A percentile compares a stretch with the other conserved stretches of the same genome.
Conservation (phyloP, 2,329 filamentous ascomycete genomes). For the Zopfia rhizophila region DNA sequence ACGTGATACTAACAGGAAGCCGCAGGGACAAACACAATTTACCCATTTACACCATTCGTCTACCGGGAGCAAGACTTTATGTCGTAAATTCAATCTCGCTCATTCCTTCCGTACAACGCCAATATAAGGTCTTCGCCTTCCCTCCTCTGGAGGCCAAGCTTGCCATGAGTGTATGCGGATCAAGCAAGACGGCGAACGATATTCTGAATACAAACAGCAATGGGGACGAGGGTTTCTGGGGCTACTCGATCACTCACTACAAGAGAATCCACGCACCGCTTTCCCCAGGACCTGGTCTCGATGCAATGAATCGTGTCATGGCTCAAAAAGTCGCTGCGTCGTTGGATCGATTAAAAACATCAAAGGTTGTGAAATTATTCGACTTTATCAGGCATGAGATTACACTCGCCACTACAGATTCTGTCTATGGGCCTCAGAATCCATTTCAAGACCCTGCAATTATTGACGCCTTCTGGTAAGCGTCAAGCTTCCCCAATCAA, state of each 20-base stretch:
- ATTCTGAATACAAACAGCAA: slow-evolving; percentile 47
- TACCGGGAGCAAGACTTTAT: slow-evolving; percentile 53
- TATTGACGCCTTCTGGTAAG: slow-evolving; percentile 46
- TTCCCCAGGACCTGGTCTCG: slow-evolving; percentile 41
- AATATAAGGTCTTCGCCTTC: slow-evolving; percentile 49
- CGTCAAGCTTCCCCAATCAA: slow-evolving; percentile 3
- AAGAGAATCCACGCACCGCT: slow-evolving; percentile 41
- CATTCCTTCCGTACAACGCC: slow-evolving; percentile 48
- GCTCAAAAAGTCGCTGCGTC: slow-evolving; percentile 35
- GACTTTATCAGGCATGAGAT: slow-evolving; percentile 40
- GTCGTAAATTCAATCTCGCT: slow-evolving; percentile 50
- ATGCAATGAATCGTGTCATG: slow-evolving; percentile 51
- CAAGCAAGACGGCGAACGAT: slow-evolving; percentile 39
- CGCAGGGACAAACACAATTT: slow-evolving; percentile 20
- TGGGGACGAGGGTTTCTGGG: slow-evolving; percentile 45
- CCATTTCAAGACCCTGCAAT: slow-evolving; percentile 45
- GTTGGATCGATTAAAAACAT: slow-evolving; percentile 21
- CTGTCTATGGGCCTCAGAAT: slow-evolving; percentile 51
- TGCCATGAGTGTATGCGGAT: slow-evolving; percentile 40
- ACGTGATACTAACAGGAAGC: slow-evolving; percentile 7
- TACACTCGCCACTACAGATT: slow-evolving; percentile 45
- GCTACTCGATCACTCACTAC: slow-evolving; percentile 41
- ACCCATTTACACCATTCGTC: slow-evolving; percentile 53
- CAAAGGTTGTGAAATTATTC: slow-evolving; percentile 5
- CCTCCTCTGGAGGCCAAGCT: slow-evolving; percentile 50